Evolutionary conservation across 2,329 filamentous ascomycete genomes (phyloP).

Genomic region (Diplocarpon mali): DNA sequence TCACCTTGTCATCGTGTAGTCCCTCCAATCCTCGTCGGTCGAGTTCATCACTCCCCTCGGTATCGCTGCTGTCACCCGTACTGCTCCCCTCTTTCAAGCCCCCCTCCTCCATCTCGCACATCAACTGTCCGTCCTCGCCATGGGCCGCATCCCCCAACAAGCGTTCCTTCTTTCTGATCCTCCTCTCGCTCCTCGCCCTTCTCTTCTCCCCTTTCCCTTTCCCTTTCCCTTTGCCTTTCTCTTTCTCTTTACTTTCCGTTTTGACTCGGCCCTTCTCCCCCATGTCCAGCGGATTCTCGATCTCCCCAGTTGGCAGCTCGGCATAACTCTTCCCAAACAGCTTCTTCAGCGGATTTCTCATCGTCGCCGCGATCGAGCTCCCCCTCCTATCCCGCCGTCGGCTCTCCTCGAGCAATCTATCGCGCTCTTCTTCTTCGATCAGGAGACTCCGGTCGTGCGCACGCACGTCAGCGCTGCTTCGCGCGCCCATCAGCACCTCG

Average conservation of each 20-base stretch:
- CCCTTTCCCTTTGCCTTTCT: background rate
- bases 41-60: constrained; percentile 47
- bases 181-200: constrained; percentile 38
- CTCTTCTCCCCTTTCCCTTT: constrained; percentile 30
- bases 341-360: constrained; percentile 32
- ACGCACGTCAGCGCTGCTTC: constrained; percentile 59
- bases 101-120: constrained; percentile 88
- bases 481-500: constrained; percentile 50
- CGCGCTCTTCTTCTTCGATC: constrained; percentile 64
- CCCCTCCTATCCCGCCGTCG: constrained; percentile 32
- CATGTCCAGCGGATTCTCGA: background rate
- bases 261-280: constrained; percentile 3
- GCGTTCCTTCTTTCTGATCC: constrained; percentile 38
- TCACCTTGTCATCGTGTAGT: constrained; percentile 34
- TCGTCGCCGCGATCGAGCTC: constrained; percentile 14
- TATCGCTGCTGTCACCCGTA: constrained; percentile 50
- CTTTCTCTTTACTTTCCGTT: background rate
- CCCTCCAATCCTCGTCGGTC: constrained; percentile 40
- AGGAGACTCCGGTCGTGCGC: constrained; percentile 60
- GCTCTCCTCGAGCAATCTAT: constrained; percentile 45
- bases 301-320: constrained; percentile 18
- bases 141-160: constrained; percentile 42
- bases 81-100: constrained; percentile 55
- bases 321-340: constrained; percentile 24
- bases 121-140: constrained; percentile 63